phyloP scores from a whole-genome alignment of 257 asterid genomes.

The Plantago major region DNA sequence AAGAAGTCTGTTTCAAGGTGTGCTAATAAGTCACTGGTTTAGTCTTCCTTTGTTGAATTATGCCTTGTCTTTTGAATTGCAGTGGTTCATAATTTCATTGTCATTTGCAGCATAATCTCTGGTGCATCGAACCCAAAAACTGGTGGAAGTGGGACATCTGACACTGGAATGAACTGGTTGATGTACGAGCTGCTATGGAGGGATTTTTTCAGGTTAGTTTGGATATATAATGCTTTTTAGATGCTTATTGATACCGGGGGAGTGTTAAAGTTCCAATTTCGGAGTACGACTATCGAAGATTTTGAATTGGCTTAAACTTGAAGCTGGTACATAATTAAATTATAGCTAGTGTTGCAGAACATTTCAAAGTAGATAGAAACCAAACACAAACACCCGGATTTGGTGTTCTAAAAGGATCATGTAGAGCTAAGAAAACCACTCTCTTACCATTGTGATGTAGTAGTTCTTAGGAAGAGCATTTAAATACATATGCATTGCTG shows the following conservation, averaged over 20 bases:
- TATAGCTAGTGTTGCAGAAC: too few relatives aligned
- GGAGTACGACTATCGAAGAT: too few relatives aligned
- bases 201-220: constrained; percentile 75
- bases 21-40: neutral
- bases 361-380: too few relatives aligned
- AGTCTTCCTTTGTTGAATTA: neutral
- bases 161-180: constrained; percentile 81
- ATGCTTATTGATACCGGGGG: neutral
- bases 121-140: constrained; percentile 47
- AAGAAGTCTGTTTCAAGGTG: constrained; percentile 78
- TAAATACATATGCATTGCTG: too few relatives aligned
- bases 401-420: too few relatives aligned
- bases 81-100: neutral
- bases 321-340: too few relatives aligned
- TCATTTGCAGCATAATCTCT: constrained; percentile 52
- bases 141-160: constrained; percentile 45
- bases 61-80: neutral
- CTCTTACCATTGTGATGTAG: too few relatives aligned
- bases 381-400: too few relatives aligned
- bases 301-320: too few relatives aligned
- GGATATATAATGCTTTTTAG: neutral
- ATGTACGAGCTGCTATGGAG: constrained; percentile 93
- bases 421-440: too few relatives aligned
- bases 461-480: too few relatives aligned
- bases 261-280: neutral